These are phyloP conservation scores for Cyberlindnera mississippiensis DNA, from an alignment of 805 yeast species.

Conservation along the genomic window DNA sequence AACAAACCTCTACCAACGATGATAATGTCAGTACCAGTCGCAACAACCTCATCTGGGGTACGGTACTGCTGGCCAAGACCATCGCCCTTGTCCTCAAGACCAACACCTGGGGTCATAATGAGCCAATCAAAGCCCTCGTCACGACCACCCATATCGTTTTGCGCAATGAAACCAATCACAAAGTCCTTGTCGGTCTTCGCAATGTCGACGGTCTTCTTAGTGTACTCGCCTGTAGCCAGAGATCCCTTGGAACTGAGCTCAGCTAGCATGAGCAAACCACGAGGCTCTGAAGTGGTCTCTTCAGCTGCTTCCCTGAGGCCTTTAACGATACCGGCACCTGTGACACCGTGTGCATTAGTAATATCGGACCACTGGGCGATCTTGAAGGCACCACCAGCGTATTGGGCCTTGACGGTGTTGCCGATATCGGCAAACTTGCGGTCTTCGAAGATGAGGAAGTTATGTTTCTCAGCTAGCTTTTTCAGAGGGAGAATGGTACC, in stretches of 20 bases:
- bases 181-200: constrained; percentile 84
- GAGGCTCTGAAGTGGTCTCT: constrained; percentile 65
- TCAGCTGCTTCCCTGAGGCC: constrained; percentile 80
- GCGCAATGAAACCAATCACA: constrained; percentile 96
- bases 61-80: constrained; percentile 95
- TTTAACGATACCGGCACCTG: constrained; percentile 88
- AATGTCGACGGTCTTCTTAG: constrained; percentile 81
- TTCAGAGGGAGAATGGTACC: constrained; percentile 73
- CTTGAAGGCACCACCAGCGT: constrained; percentile 82
- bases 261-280: constrained; percentile 93
- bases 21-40: constrained; percentile 87
- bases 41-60: constrained; percentile 79
- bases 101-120: constrained; percentile 98
- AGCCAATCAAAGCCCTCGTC: constrained; percentile 92
- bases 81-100: constrained; percentile 95
- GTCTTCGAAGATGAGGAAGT: constrained; percentile 92
- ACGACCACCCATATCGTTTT: constrained; percentile 76
- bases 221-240: constrained; percentile 88
- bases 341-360: constrained; percentile 96
- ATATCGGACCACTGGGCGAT: constrained; percentile 96
- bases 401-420: constrained; percentile 92
- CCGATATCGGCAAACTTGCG: constrained; percentile 99
- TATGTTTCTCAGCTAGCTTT: constrained; percentile 71
- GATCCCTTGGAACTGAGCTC: constrained; percentile 94
- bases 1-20: constrained; percentile 98